Conservation (phyloP, 2,329 filamentous ascomycete genomes). For the Botryotinia narcissicola region DNA sequence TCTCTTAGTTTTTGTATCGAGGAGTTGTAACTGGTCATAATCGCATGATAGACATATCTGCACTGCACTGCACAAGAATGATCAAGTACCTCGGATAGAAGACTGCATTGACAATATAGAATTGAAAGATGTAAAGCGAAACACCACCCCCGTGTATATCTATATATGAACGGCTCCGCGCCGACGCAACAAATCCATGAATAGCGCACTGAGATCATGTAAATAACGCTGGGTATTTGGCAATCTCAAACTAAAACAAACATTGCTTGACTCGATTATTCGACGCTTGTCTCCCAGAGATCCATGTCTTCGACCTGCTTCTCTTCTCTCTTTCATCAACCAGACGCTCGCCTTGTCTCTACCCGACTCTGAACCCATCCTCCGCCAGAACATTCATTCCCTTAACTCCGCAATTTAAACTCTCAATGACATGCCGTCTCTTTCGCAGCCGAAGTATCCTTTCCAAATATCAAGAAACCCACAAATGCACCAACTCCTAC, state of each 20-base stretch:
- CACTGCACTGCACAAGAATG: background rate
- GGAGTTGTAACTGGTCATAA: background rate
- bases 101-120: background rate
- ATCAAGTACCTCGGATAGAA: background rate
- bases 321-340: slow-evolving; percentile 62
- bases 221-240: background rate
- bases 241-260: background rate
- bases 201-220: background rate
- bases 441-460: slow-evolving; percentile 68
- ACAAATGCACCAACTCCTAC: slow-evolving; percentile 86
- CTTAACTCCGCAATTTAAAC: background rate
- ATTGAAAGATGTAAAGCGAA: background rate
- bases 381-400: slow-evolving; percentile 42
- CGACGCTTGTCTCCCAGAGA: slow-evolving; percentile 57
- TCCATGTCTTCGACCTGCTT: slow-evolving; percentile 54
- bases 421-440: slow-evolving; percentile 82
- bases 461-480: slow-evolving; percentile 81
- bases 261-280: slow-evolving; percentile 43
- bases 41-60: background rate
- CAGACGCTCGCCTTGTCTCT: slow-evolving; percentile 48
- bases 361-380: slow-evolving; percentile 68
- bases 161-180: background rate
- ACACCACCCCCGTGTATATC: background rate
- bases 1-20: no score
- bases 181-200: background rate